Conservation (phyloP, 805 yeast species). For the Torulaspora delbrueckii region DNA sequence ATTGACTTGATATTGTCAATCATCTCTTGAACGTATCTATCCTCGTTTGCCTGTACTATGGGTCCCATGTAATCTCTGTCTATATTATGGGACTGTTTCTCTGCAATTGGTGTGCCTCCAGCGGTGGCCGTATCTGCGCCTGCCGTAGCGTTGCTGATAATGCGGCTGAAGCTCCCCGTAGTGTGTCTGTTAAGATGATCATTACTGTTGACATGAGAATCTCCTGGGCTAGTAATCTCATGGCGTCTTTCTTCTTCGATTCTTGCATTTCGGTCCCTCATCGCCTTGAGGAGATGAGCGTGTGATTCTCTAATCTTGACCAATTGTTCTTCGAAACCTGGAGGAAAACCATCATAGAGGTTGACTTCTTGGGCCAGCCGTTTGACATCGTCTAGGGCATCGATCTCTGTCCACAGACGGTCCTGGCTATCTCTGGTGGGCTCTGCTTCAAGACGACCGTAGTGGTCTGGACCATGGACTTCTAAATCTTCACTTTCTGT, state of each 20-base stretch:
- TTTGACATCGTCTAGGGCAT: slow-evolving; percentile 74
- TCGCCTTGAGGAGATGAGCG: slow-evolving; percentile 36
- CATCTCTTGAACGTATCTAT: slow-evolving; percentile 19
- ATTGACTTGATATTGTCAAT: slow-evolving; percentile 16
- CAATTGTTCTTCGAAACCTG: slow-evolving; percentile 36
- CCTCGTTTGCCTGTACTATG: slow-evolving; percentile 14
- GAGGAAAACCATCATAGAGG: slow-evolving; percentile 43
- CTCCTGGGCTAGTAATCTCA: slow-evolving; percentile 9
- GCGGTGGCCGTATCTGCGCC: neutral
- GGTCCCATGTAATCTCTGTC: slow-evolving; percentile 9
- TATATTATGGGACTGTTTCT: slow-evolving; percentile 1
- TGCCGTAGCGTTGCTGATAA: slow-evolving; percentile 4
- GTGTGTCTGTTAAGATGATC: neutral
- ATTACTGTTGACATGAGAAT: slow-evolving; percentile 6
- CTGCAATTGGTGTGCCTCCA: neutral
- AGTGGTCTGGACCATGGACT: slow-evolving; percentile 12
- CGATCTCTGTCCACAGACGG: slow-evolving; percentile 81
- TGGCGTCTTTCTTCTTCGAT: slow-evolving; percentile 17
- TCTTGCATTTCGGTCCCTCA: slow-evolving; percentile 32
- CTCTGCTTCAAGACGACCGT: slow-evolving; percentile 29
- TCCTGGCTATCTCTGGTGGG: slow-evolving; percentile 68
- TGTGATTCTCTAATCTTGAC: slow-evolving; percentile 55
- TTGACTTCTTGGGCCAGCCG: slow-evolving; percentile 47
- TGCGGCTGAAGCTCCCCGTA: slow-evolving; percentile 5
- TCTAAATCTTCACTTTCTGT: neutral